Percentiles rank a stretch among this genome's conserved stretches.
phyloP scores from a whole-genome alignment of 1,284 basidiomycete genomes.

The Ceratobasidium sp. region DNA sequence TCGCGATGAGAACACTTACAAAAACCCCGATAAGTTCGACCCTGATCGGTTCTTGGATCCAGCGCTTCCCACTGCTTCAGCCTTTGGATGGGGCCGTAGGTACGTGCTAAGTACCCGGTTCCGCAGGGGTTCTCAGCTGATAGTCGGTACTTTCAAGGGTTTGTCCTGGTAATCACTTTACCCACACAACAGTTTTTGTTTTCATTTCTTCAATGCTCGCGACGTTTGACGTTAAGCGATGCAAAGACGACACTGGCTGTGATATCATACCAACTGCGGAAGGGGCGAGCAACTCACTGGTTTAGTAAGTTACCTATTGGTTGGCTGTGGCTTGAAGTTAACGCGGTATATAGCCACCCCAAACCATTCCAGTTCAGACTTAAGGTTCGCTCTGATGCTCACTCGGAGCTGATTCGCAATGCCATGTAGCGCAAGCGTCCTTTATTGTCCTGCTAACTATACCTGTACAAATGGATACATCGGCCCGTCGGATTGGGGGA shows the following conservation, averaged over 20 bases:
- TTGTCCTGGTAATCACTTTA: slow-evolving; percentile 18
- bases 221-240: neutral
- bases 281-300: neutral
- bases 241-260: neutral
- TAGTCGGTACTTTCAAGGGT: neutral
- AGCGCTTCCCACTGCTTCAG: neutral
- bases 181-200: neutral
- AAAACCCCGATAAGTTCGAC: slow-evolving; percentile 47
- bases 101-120: neutral
- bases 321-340: neutral
- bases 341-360: neutral
- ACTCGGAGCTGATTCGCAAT: slow-evolving; percentile 17
- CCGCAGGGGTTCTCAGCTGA: neutral
- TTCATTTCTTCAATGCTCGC: slow-evolving; percentile 3
- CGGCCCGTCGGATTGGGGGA: neutral
- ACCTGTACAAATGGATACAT: neutral
- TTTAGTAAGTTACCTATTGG: neutral
- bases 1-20: slow-evolving; percentile 41
- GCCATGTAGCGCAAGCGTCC: neutral
- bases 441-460: neutral
- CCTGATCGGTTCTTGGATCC: slow-evolving; percentile 49
- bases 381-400: slow-evolving; percentile 7
- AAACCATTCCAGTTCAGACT: slow-evolving; percentile 22
- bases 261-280: slow-evolving; percentile 21
- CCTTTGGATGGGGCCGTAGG: neutral